phyloP scores from a whole-genome alignment of 805 yeast species.

The Lipomyces sp. region DNA sequence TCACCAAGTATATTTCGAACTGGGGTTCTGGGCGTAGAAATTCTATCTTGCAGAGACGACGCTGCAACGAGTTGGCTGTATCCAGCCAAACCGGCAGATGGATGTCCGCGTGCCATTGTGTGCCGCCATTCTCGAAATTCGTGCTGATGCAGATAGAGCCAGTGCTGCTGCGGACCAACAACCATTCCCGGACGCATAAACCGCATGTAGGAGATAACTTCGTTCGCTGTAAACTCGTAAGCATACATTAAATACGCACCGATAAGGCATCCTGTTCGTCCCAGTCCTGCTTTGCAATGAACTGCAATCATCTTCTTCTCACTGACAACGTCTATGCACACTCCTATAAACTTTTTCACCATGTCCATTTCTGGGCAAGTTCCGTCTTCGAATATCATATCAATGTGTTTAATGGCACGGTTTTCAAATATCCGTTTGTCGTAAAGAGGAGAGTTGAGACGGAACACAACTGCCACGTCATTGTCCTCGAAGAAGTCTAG shows the following conservation, averaged over 20 bases:
- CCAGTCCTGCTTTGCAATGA: conserved; percentile 98
- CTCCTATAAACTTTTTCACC: conserved; percentile 90
- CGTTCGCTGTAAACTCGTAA: conserved; percentile 95
- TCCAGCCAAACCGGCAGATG: conserved; percentile 35
- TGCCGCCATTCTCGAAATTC: conserved; percentile 94
- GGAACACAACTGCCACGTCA: conserved; percentile 82
- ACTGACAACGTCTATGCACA: conserved; percentile 82
- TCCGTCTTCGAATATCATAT: conserved; percentile 97
- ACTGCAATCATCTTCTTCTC: conserved; percentile 82
- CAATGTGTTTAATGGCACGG: conserved; percentile 82
- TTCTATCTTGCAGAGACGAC: conserved; percentile 3
- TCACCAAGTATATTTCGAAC: conserved; percentile 71
- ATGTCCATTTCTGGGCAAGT: conserved; percentile 94
- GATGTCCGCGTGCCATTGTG: conserved; percentile 38
- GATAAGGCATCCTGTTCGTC: conserved; percentile 95
- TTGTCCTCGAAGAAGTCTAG: conserved; percentile 67
- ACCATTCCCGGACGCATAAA: conserved; percentile 99
- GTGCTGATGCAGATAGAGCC: conserved; percentile 94
- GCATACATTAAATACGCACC: conserved; percentile 97
- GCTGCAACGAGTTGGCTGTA: conserved; percentile 20
- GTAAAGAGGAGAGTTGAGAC: conserved; percentile 88
- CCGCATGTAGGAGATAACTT: conserved; percentile 94
- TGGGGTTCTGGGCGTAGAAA: conserved; percentile 53
- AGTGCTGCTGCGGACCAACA: conserved; percentile 99
- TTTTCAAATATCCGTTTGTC: conserved; percentile 79